Conservation (phyloP, 2,329 filamentous ascomycete species). For the Lachnellula hyalina region DNA sequence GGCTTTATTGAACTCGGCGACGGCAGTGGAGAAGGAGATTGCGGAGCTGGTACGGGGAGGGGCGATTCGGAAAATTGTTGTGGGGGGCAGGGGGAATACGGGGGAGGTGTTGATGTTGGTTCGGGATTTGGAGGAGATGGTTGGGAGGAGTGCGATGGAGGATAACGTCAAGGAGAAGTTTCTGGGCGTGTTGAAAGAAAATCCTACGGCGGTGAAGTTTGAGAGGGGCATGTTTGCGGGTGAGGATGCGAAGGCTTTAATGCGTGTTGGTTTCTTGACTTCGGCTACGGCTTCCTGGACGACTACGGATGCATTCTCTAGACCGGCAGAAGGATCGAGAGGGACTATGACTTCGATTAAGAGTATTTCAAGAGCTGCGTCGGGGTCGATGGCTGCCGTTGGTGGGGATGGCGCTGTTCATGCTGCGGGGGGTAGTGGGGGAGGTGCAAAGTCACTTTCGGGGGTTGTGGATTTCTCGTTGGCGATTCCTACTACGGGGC, state of each 20-base stretch:
- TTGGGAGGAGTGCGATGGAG: slow-evolving; percentile 36
- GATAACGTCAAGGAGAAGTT: slow-evolving; percentile 47
- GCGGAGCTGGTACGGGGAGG: slow-evolving; percentile 54
- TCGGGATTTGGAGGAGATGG: slow-evolving; percentile 48
- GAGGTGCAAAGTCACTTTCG: slow-evolving; percentile 23
- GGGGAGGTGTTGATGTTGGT: slow-evolving; percentile 61
- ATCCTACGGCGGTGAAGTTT: slow-evolving; percentile 44
- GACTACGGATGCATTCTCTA: slow-evolving; percentile 37
- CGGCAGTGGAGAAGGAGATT: slow-evolving; percentile 61
- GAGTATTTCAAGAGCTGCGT: slow-evolving; percentile 57
- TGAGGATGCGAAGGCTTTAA: slow-evolving; percentile 50
- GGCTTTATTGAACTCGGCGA: slow-evolving; percentile 56
- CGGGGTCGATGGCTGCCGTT: slow-evolving; percentile 63
- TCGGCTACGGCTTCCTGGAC: slow-evolving; percentile 35
- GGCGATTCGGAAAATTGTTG: slow-evolving; percentile 53
- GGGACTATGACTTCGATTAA: slow-evolving; percentile 56
- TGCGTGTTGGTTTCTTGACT: slow-evolving; percentile 64
- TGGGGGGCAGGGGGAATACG: slow-evolving; percentile 50
- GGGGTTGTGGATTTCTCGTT: slow-evolving; percentile 42
- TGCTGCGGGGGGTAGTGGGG: slow-evolving; percentile 50
- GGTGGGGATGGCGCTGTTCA: slow-evolving; percentile 63
- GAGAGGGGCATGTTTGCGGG: slow-evolving; percentile 36
- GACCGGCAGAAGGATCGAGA: slow-evolving; percentile 34
- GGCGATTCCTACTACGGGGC: slow-evolving; percentile 61
- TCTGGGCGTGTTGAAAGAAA: slow-evolving; percentile 42